These are phyloP conservation scores for Glonium stellatum DNA, from an alignment of 495 filamentous ascomycete genomes.

Conservation along the genomic window DNA sequence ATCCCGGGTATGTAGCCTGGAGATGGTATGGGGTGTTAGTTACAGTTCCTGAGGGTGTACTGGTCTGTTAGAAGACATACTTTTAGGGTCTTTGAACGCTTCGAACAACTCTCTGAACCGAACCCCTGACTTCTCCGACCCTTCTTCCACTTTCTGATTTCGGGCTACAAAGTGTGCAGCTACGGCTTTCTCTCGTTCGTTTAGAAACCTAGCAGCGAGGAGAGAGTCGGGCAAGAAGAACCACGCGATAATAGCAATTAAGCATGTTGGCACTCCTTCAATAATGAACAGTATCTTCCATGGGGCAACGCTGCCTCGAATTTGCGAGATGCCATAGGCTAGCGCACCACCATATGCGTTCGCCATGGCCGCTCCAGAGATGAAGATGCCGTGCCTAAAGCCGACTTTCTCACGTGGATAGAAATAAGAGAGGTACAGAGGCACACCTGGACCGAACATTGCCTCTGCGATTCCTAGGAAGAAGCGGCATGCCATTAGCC, in stretches of 20 bases:
- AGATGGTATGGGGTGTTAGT: conserved; percentile 1
- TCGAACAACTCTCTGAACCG: neutral
- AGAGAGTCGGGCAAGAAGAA: conserved; percentile 22
- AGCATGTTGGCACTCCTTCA: conserved; percentile 14
- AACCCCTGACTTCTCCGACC: neutral
- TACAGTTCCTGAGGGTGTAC: neutral
- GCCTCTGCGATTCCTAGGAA: conserved; percentile 44
- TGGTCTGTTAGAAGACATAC: neutral
- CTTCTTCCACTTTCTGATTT: conserved; percentile 15
- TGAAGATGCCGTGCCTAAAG: conserved; percentile 15
- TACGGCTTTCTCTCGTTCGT: conserved; percentile 17
- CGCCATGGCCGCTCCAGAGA: conserved; percentile 20
- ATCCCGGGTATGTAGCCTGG: conserved; percentile 5
- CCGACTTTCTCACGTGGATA: conserved; percentile 22
- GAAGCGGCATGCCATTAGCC: conserved; percentile 46
- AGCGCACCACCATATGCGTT: conserved; percentile 24
- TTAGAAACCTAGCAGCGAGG: conserved; percentile 29
- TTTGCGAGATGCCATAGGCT: conserved; percentile 29
- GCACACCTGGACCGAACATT: conserved; percentile 40
- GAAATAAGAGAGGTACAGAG: conserved; percentile 34
- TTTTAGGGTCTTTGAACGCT: neutral
- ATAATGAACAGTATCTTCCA: conserved; percentile 17
- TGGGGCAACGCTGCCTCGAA: conserved; percentile 12
- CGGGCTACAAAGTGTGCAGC: conserved; percentile 33
- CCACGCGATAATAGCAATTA: conserved; percentile 13